Conservation (phyloP, 345 rosid species). For the Conringia planisiliqua region DNA sequence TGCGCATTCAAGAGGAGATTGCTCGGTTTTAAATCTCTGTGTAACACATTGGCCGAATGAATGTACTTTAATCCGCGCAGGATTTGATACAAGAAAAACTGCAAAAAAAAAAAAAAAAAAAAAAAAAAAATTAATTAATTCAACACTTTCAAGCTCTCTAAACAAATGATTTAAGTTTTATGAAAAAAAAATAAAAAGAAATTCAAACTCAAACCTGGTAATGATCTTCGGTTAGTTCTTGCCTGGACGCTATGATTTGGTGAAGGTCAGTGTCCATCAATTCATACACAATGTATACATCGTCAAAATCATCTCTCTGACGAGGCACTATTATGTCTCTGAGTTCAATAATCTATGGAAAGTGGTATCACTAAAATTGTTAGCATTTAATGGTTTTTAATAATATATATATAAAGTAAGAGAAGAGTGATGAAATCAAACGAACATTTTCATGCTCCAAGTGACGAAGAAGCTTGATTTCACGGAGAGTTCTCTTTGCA, state of each 20-base stretch:
- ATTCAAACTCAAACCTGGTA: conserved; percentile 51
- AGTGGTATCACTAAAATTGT: conserved; percentile 2
- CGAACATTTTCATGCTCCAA: conserved; percentile 94
- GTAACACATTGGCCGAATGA: conserved; percentile 92
- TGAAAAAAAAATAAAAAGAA: not conserved
- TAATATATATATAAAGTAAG: not conserved
- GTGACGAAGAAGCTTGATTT: conserved; percentile 95
- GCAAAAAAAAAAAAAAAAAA: conserved; percentile 25
- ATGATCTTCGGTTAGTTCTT: conserved; percentile 60
- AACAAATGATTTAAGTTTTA: not conserved
- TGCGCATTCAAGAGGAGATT: conserved; percentile 71
- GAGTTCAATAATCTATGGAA: conserved; percentile 75
- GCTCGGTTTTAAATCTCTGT: conserved; percentile 92
- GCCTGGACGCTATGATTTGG: conserved; percentile 59
- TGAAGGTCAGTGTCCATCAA: conserved; percentile 73
- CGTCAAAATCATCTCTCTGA: conserved; percentile 58
- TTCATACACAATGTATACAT: conserved; percentile 88
- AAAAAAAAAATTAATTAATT: not conserved
- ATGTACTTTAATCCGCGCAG: conserved; percentile 90
- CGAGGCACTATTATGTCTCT: conserved; percentile 88
- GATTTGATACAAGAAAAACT: conserved; percentile 92
- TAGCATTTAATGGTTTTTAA: not conserved
- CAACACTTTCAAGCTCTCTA: not conserved
- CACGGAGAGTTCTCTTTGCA: conserved; percentile 94
- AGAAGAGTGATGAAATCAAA: conserved; percentile 27